Base-by-base conservation (phyloP, 2,329 filamentous ascomycete genomes). In the Ophiocordyceps camponoti-saundersi region DNA sequence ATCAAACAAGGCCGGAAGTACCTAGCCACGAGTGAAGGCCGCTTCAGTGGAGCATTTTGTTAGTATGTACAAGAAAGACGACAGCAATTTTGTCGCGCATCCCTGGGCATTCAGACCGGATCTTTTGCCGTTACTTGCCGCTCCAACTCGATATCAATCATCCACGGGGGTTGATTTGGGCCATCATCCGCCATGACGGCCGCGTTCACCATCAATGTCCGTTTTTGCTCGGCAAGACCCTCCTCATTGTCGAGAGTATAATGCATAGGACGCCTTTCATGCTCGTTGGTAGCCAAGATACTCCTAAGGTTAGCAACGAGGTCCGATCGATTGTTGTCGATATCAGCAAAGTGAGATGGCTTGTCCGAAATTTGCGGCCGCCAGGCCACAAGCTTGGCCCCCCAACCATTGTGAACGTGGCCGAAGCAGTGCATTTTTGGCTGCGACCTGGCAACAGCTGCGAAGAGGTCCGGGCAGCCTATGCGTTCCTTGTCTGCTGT, bases 101-200 rank as follows among this genome's bases (percentile, higher is more conserved):
- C n/a, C n/a, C n/a, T n/a, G 23, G 8, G 32, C 11, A 5, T 13
- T 13, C 12, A 36, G 12, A 15, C 12, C 16, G 32, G 12, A 11
- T 36, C 32, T 3, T 36, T 3, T 6, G 32, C 32, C 16, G 11
- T 11, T n/a, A 11, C 16, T 5, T 13, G 44, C 53, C 56, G 58
- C 45, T 26, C 49, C 29, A 45, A 32, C 51, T 39, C 34, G 23
- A 45, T 8, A 16, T 26, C 15, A 5, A 45, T 32, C 34, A 40
- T 79, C 50, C 61, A 83, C 15, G 71, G 73, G 21, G 60, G 15
- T n/a, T 68, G 26, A 77, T 82, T 52, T 65, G 82, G 39, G 74
- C 80, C 53, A 69, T 76, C 48, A 66, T 71, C 21, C 3, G 51
- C 61, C 52, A 69, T 53, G 21, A 77, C 66, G 0, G 74, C 63